phyloP scores from a whole-genome alignment of 1,284 basidiomycete species.

The Apiotrichum brassicae region DNA sequence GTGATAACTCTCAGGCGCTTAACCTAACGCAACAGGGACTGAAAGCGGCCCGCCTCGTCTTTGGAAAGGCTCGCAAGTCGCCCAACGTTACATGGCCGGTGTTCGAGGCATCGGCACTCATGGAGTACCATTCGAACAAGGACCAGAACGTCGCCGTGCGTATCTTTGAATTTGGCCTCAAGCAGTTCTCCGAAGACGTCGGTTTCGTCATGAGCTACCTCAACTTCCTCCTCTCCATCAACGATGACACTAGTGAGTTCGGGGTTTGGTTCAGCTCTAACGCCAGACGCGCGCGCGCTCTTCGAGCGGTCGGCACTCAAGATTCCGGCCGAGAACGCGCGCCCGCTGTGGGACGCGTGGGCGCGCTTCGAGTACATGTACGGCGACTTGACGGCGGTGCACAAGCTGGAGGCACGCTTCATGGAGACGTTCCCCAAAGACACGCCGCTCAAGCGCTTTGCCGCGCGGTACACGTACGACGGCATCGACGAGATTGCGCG shows the following conservation, averaged over 20 bases:
- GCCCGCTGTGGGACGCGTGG: conserved; percentile 93
- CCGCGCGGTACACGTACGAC: conserved; percentile 80
- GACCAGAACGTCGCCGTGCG: conserved; percentile 76
- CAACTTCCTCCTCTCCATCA: conserved; percentile 85
- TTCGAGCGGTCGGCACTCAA: conserved; percentile 70
- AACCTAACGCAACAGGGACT: no score
- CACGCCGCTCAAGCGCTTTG: conserved; percentile 82
- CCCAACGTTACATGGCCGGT: conserved; percentile 85
- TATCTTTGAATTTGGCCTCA: conserved; percentile 92
- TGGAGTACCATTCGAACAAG: conserved; percentile 93
- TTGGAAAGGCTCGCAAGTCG: conserved; percentile 78
- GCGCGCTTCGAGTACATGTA: conserved; percentile 91
- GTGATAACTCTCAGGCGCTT: no score
- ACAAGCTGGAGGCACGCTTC: conserved; percentile 82
- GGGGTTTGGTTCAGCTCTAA: conserved; percentile 42
- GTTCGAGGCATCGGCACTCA: conserved; percentile 85
- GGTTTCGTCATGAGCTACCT: conserved; percentile 85
- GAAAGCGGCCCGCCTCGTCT: conserved; percentile 70
- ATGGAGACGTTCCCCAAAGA: conserved; percentile 81
- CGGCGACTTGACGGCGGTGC: conserved; percentile 80
- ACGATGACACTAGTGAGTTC: conserved; percentile 72
- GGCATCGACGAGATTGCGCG: conserved; percentile 82
- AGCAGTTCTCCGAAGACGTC: conserved; percentile 72
- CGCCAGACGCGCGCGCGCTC: conserved; percentile 73
- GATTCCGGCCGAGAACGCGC: conserved; percentile 71